These are phyloP conservation scores for Roridomyces roridus DNA, from an alignment of 768 basidiomycete species.

Conservation along the genomic window DNA sequence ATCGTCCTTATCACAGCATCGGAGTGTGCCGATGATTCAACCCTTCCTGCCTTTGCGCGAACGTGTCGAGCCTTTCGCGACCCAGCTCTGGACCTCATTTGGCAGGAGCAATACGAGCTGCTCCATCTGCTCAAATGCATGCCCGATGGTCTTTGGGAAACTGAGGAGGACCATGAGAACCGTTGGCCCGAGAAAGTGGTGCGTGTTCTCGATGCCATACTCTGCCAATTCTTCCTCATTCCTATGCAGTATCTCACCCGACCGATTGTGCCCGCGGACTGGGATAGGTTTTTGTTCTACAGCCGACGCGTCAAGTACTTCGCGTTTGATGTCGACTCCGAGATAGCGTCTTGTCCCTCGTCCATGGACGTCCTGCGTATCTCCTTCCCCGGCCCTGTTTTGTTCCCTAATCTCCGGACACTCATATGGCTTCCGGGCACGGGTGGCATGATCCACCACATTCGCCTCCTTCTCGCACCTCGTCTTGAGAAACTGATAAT, in stretches of 20 bases:
- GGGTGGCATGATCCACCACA: neutral
- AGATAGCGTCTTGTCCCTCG: neutral
- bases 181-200: no score
- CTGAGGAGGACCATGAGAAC: no score
- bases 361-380: no score
- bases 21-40: neutral
- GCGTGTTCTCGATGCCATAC: no score
- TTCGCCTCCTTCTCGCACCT: neutral
- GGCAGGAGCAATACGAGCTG: constrained; percentile 11
- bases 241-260: no score
- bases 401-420: neutral
- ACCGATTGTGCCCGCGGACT: no score
- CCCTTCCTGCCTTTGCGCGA: constrained; percentile 16
- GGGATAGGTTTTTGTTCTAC: neutral
- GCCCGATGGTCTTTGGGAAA: neutral
- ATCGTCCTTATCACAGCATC: constrained; percentile 1
- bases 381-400: no score
- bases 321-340: neutral
- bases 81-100: constrained; percentile 24
- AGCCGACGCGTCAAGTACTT: neutral
- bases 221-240: no score
- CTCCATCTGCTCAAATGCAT: neutral
- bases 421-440: neutral
- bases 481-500: neutral
- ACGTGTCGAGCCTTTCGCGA: no score